These are phyloP conservation scores for Mucor irregularis DNA, from an alignment of 371 early-diverging fungal genomes.

Conservation along the genomic window DNA sequence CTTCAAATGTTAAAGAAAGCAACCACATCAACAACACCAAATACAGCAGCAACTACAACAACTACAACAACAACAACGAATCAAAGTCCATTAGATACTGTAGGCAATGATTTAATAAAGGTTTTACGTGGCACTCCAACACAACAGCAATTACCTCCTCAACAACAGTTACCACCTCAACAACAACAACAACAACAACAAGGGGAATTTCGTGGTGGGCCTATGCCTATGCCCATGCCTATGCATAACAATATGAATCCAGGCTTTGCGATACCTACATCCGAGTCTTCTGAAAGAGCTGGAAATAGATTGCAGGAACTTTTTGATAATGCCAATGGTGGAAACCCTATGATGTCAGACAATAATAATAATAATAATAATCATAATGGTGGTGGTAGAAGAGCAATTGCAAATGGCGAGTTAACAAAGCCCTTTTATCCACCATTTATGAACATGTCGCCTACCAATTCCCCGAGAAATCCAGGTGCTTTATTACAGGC, in stretches of 20 bases:
- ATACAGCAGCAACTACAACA: slow-evolving; percentile 9
- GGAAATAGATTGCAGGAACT: slow-evolving; percentile 4
- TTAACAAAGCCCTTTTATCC: slow-evolving; percentile 33
- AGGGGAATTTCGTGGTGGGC: too few relatives aligned
- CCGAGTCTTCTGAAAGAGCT: slow-evolving; percentile 19
- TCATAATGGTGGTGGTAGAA: not conserved
- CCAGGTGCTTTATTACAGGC: slow-evolving; percentile 48
- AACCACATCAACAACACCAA: slow-evolving; percentile 2
- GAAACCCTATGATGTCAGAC: not conserved
- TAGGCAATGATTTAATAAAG: slow-evolving; percentile 15
- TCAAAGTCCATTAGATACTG: slow-evolving; percentile 8
- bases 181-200: not conserved
- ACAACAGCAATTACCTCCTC: slow-evolving; percentile 7
- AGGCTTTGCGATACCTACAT: slow-evolving; percentile 7
- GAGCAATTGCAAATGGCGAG: slow-evolving; percentile 19
- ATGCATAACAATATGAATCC: not conserved
- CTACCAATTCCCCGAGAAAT: slow-evolving; percentile 36
- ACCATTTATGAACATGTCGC: slow-evolving; percentile 25
- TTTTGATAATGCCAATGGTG: slow-evolving; percentile 6
- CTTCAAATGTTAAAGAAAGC: slow-evolving; percentile 34
- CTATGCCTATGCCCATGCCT: slow-evolving; percentile 8
- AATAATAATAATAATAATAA: not conserved
- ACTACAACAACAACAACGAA: slow-evolving; percentile 2
- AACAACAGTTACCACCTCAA: not conserved
- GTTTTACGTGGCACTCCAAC: slow-evolving; percentile 7